Percentiles rank a stretch among this genome's conserved stretches.
Conservation (phyloP, 2,329 filamentous ascomycete species). For the Alternaria hordeiaustralica region DNA sequence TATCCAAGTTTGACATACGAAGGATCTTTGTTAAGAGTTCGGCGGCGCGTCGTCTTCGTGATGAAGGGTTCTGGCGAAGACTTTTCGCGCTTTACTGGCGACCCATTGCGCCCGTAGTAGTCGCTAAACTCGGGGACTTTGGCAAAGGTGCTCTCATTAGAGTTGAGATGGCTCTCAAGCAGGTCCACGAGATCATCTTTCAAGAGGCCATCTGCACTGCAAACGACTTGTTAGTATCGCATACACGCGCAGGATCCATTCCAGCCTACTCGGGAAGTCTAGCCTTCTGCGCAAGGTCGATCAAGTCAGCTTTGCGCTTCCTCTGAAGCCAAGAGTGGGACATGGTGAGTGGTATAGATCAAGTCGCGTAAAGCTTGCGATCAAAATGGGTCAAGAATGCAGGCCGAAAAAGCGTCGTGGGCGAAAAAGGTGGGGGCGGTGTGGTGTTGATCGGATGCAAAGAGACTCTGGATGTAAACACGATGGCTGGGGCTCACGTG, state of each 20-base stretch:
- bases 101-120: conserved; percentile 74
- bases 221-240: conserved; percentile 20
- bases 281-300: conserved; percentile 73
- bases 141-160: conserved; percentile 70
- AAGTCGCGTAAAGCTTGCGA: conserved; percentile 60
- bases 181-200: conserved; percentile 76
- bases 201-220: conserved; percentile 72
- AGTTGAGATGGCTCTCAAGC: conserved; percentile 50
- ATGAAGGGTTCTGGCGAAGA: conserved; percentile 45
- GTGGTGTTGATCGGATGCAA: conserved; percentile 31
- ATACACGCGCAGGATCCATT: background rate
- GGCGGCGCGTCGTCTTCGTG: conserved; percentile 42
- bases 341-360: conserved; percentile 59
- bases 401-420: conserved; percentile 24
- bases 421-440: conserved; percentile 17
- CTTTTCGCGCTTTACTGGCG: conserved; percentile 59
- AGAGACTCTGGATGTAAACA: conserved; percentile 29
- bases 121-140: conserved; percentile 70
- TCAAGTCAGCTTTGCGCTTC: conserved; percentile 82
- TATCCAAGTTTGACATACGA: conserved; percentile 32
- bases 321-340: conserved; percentile 74
- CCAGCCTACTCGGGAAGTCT: conserved; percentile 71
- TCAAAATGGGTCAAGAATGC: conserved; percentile 28
- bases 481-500: conserved; percentile 31
- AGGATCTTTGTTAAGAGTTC: conserved; percentile 42